Evolutionary conservation across 768 basidiomycete species (phyloP).

Genomic region (Pulveroboletus sp.): DNA sequence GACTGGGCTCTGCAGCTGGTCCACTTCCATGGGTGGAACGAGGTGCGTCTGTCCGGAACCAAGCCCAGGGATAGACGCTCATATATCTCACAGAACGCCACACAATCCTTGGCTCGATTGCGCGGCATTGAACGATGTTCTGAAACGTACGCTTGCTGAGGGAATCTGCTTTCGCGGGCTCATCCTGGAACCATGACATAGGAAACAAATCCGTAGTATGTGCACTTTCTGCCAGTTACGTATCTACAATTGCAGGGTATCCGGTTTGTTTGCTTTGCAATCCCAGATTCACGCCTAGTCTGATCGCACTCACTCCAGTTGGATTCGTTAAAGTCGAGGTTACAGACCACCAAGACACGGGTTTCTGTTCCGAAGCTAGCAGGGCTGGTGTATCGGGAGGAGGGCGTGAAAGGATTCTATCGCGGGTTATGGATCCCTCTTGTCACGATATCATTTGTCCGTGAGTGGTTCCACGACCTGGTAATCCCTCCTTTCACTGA

Average conservation of each 20-base stretch:
- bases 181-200: conserved; percentile 26
- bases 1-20: conserved; percentile 65
- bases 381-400: conserved; percentile 70
- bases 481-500: conserved; percentile 3
- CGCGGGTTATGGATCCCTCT: conserved; percentile 90
- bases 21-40: conserved; percentile 78
- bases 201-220: conserved; percentile 86
- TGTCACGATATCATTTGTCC: conserved; percentile 93
- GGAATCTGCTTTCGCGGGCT: not conserved
- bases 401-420: conserved; percentile 87
- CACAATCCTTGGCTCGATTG: conserved; percentile 59
- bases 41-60: conserved; percentile 35
- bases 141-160: conserved; percentile 50
- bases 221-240: conserved; percentile 85
- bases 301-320: conserved; percentile 43
- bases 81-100: conserved; percentile 39
- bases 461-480: conserved; percentile 46
- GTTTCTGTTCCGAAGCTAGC: conserved; percentile 73
- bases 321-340: conserved; percentile 90
- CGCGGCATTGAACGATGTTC: conserved; percentile 55
- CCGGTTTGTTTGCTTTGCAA: conserved; percentile 44
- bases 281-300: not conserved
- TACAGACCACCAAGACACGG: conserved; percentile 78
- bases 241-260: conserved; percentile 90
- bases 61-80: conserved; percentile 15